Percentiles rank a stretch among this genome's conserved stretches.
Conservation (phyloP, 441 rosid genomes). For the Bocquillonia castaneifolia region DNA sequence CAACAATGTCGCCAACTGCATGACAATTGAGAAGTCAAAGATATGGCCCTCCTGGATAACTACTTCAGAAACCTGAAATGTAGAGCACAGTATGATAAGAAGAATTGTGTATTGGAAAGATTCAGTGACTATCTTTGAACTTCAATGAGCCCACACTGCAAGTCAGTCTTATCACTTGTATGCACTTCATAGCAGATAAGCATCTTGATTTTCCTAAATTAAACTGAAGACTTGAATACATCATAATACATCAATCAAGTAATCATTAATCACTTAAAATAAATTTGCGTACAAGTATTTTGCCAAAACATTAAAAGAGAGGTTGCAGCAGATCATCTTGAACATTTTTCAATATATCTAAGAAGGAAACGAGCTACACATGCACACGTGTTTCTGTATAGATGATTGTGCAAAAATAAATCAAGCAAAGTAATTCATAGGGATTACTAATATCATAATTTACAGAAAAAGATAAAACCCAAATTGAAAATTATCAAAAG, state of each 20-base stretch:
- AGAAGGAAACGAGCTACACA: neutral
- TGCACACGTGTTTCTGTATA: neutral
- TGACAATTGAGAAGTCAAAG: constrained; percentile 67
- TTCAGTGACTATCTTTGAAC: neutral
- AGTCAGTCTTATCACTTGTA: no score
- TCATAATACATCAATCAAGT: neutral
- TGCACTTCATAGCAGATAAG: constrained; percentile 3
- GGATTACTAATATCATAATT: neutral
- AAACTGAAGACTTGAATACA: neutral
- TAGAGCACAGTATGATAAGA: constrained; percentile 22
- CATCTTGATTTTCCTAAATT: neutral
- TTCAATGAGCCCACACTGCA: neutral
- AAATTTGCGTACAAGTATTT: neutral
- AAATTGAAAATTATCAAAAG: neutral
- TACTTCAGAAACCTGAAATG: constrained; percentile 80
- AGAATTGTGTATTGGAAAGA: constrained; percentile 5
- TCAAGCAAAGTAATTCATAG: neutral
- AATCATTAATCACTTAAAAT: neutral
- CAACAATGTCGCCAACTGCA: constrained; percentile 75
- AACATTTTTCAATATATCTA: neutral
- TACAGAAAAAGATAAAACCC: neutral
- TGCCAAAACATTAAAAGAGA: neutral
- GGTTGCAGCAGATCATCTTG: neutral
- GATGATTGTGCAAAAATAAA: neutral
- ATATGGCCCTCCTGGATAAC: constrained; percentile 62